Conservation (phyloP, 768 basidiomycete genomes). For the Candolleomyces eurysporus region DNA sequence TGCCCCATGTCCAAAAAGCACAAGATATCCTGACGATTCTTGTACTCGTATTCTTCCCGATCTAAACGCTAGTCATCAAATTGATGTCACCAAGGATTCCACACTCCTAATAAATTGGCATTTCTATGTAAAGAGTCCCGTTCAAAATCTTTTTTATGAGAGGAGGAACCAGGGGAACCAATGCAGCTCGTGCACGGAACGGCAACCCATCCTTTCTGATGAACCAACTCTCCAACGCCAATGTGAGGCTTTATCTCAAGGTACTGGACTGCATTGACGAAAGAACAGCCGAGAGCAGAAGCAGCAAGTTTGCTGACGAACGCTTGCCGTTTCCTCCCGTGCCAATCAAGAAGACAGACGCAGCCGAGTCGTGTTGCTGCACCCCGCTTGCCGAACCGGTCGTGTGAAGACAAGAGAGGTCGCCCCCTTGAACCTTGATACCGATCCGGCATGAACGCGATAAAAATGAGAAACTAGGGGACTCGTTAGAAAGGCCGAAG, state of each 20-base stretch:
- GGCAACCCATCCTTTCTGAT: slow-evolving; percentile 80
- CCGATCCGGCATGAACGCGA: slow-evolving; percentile 68
- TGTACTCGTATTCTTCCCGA: too few species aligned
- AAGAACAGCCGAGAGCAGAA: slow-evolving; percentile 66
- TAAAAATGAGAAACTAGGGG: neutral
- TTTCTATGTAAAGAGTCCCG: too few species aligned
- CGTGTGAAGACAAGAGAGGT: slow-evolving; percentile 47
- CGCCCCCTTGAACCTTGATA: slow-evolving; percentile 81
- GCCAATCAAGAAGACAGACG: slow-evolving; percentile 79
- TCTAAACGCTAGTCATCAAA: too few species aligned
- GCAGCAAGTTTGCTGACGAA: too few species aligned
- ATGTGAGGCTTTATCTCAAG: slow-evolving; percentile 65
- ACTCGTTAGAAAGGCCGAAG: neutral
- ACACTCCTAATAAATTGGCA: too few species aligned
- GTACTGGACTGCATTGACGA: slow-evolving; percentile 79
- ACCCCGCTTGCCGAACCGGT: slow-evolving; percentile 44
- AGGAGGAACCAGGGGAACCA: too few species aligned
- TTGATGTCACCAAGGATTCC: too few species aligned
- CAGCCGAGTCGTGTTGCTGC: slow-evolving; percentile 30
- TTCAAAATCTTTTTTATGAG: slow-evolving; percentile 63
- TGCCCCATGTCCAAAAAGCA: too few species aligned
- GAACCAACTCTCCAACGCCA: slow-evolving; percentile 73
- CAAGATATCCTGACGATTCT: too few species aligned
- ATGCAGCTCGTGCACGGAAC: slow-evolving; percentile 86
- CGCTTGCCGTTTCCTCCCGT: slow-evolving; percentile 99